Conservation (phyloP, 768 basidiomycete genomes). For the Suillus paluster region DNA sequence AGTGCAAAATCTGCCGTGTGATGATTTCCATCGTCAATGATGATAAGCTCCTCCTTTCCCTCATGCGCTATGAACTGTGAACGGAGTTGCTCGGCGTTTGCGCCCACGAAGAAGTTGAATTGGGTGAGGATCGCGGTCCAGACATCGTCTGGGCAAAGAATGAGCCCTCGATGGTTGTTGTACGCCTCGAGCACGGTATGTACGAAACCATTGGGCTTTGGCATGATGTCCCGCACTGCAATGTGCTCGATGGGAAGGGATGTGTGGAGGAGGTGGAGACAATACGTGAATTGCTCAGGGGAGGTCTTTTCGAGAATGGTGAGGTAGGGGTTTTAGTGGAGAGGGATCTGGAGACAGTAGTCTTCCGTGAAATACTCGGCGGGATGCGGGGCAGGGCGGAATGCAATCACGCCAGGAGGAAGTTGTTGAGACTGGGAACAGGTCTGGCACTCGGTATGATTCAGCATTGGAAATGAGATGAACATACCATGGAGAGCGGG, state of each 20-base stretch:
- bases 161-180: too few species aligned
- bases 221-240: slow-evolving; percentile 19
- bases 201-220: slow-evolving; percentile 36
- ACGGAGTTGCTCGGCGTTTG: slow-evolving; percentile 37
- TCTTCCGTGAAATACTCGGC: slow-evolving; percentile 36
- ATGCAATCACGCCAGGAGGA: slow-evolving; percentile 21
- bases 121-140: slow-evolving; percentile 48
- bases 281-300: slow-evolving; percentile 25
- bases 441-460: too few species aligned
- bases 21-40: slow-evolving; percentile 14
- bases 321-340: slow-evolving; percentile 21
- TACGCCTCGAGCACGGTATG: slow-evolving; percentile 38
- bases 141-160: slow-evolving; percentile 48
- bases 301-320: slow-evolving; percentile 25
- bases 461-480: too few species aligned
- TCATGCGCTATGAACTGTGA: slow-evolving; percentile 39
- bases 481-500: too few species aligned
- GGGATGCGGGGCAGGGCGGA: slow-evolving; percentile 23
- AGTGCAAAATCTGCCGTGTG: slow-evolving; percentile 34
- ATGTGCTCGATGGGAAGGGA: slow-evolving; percentile 26
- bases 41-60: slow-evolving; percentile 32
- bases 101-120: slow-evolving; percentile 38
- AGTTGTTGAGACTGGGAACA: slow-evolving; percentile 7
- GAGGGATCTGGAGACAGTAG: slow-evolving; percentile 29
- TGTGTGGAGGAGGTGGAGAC: slow-evolving; percentile 32